Evolutionary conservation across 768 basidiomycete genomes (phyloP).

Genomic region (Panellus pusillus): DNA sequence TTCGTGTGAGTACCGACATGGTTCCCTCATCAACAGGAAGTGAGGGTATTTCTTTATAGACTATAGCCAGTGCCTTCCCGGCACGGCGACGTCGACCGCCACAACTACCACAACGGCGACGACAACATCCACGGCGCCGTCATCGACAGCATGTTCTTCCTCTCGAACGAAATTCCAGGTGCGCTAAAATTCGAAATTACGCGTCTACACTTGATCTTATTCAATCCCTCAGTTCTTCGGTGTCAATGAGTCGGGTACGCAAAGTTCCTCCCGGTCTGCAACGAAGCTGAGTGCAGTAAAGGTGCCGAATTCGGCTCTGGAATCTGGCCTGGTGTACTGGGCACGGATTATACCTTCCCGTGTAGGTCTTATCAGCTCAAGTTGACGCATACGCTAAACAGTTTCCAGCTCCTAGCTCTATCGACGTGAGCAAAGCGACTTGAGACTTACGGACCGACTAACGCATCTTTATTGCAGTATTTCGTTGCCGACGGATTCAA

Average conservation of each 20-base stretch:
- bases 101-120: constrained; percentile 26
- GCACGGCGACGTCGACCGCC: constrained; percentile 26
- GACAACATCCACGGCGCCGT: constrained; percentile 29
- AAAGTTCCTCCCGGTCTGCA: not conserved
- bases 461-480: constrained; percentile 41
- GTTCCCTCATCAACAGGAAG: not conserved
- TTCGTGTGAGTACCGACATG: constrained; percentile 33
- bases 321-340: constrained; percentile 45
- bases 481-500: constrained; percentile 59
- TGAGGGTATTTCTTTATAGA: constrained; percentile 26
- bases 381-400: constrained; percentile 37
- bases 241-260: constrained; percentile 55
- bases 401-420: constrained; percentile 32
- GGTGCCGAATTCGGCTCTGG: constrained; percentile 56
- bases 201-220: not conserved
- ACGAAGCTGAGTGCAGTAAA: not conserved
- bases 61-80: constrained; percentile 50
- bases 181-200: not conserved
- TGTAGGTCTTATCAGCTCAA: not conserved
- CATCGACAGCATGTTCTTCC: constrained; percentile 26
- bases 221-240: constrained; percentile 43
- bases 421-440: constrained; percentile 28
- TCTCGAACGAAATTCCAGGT: constrained; percentile 51
- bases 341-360: constrained; percentile 26
- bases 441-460: not conserved